Evolutionary conservation across 768 basidiomycete genomes (phyloP).

Genomic region (Tricholoma matsutake): DNA sequence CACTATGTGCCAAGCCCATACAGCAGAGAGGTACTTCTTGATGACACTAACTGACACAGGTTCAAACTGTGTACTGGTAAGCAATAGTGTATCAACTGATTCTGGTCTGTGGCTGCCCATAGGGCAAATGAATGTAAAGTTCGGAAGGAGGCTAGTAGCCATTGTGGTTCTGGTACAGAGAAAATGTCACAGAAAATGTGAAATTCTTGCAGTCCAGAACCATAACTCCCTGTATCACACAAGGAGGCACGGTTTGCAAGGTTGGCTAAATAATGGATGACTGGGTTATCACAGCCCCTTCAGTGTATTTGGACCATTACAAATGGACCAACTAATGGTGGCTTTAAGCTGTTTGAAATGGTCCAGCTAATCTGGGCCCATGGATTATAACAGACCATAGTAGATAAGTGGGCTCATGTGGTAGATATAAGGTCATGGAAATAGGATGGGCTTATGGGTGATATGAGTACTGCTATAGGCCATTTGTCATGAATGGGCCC

Average conservation of each 20-base stretch:
- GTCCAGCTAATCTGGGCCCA: no score
- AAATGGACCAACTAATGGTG: no score
- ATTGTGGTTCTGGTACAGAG: not conserved
- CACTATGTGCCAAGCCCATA: conserved; percentile 1
- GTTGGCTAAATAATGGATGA: not conserved
- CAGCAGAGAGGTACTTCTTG: conserved; percentile 8
- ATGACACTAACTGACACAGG: not conserved
- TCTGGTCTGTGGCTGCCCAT: conserved; percentile 1
- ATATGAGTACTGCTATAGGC: no score
- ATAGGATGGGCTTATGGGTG: no score
- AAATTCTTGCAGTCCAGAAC: not conserved
- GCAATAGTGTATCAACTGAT: not conserved
- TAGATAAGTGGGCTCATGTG: no score
- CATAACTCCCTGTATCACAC: not conserved
- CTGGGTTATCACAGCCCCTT: conserved; percentile 2
- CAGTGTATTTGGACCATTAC: no score
- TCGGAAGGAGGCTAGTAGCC: conserved; percentile 3
- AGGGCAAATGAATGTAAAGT: conserved; percentile 1
- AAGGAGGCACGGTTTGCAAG: not conserved
- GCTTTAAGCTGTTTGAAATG: no score
- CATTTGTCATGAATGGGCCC: no score
- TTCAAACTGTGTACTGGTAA: conserved; percentile 4
- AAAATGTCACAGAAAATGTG: conserved; percentile 5
- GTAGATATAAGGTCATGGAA: no score
- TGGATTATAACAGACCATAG: no score